A percentile compares a stretch with the other conserved stretches of the same genome.
These are phyloP conservation scores for Pontederia paniculata DNA, from an alignment of 176 grass and related monocot species.

Conservation along the genomic window DNA sequence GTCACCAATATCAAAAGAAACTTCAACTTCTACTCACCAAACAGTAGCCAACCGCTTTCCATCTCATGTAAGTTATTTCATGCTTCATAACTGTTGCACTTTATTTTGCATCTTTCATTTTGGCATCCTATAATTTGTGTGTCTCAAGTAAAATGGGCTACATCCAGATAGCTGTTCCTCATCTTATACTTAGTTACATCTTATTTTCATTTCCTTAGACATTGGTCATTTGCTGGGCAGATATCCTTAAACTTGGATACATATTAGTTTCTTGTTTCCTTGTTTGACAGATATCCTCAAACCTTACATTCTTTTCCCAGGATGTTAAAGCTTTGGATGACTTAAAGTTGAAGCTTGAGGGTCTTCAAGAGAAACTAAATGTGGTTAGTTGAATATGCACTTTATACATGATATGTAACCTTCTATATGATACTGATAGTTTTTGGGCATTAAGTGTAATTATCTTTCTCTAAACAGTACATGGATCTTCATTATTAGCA, in stretches of 20 bases:
- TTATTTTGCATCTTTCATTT: background rate
- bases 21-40: slow-evolving; percentile 34
- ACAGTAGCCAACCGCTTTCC: slow-evolving; percentile 27
- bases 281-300: slow-evolving; percentile 8
- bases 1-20: slow-evolving; percentile 8
- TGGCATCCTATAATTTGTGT: no score
- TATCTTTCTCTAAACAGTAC: no score
- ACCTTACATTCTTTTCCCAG: slow-evolving; percentile 38
- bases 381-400: slow-evolving; percentile 44
- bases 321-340: slow-evolving; percentile 81
- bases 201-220: no score
- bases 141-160: no score
- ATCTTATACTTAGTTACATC: no score
- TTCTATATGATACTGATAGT: no score
- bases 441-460: no score
- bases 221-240: no score
- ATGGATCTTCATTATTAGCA: no score
- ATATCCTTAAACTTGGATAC: no score
- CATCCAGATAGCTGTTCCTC: no score
- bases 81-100: background rate
- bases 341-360: slow-evolving; percentile 69
- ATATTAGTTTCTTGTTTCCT: background rate
- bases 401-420: background rate
- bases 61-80: slow-evolving; percentile 65
- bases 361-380: slow-evolving; percentile 75